Conservation (phyloP, 352 stramenopile species). For the Thraustochytrium striatum region DNA sequence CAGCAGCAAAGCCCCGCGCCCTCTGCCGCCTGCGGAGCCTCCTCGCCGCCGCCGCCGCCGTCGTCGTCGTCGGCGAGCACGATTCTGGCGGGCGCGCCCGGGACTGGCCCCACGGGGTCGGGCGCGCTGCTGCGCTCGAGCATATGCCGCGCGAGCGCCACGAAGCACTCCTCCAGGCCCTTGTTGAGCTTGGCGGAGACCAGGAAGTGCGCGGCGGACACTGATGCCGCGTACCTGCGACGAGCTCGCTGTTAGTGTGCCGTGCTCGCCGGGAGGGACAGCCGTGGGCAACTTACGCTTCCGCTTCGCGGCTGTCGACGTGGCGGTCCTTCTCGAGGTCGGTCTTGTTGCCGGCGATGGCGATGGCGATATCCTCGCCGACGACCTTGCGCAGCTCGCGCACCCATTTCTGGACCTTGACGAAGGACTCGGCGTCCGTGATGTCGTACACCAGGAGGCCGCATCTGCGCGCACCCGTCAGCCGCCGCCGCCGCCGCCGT, state of each 20-base stretch:
- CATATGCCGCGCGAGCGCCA: conserved; percentile 61
- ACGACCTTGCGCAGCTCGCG: conserved; percentile 82
- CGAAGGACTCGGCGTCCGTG: conserved; percentile 72
- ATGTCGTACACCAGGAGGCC: conserved; percentile 86
- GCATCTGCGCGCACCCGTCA: too few species aligned
- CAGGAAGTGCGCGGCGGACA: conserved; percentile 78
- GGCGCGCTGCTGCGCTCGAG: too few species aligned
- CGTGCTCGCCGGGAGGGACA: background rate
- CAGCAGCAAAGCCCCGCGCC: too few species aligned
- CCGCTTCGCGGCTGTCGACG: conserved; percentile 74
- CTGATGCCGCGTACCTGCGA: conserved; percentile 62
- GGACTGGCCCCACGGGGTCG: too few species aligned
- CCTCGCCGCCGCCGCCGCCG: too few species aligned
- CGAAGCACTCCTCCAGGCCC: conserved; percentile 81
- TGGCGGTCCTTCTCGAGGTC: conserved; percentile 80
- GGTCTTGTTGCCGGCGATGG: conserved; percentile 84
- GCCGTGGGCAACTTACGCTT: conserved; percentile 59
- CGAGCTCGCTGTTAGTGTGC: background rate
- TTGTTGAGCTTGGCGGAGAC: conserved; percentile 85
- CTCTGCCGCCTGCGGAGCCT: too few species aligned
- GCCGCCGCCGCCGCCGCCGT: background rate
- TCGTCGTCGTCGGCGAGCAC: too few species aligned
- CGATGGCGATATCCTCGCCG: conserved; percentile 80
- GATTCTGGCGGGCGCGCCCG: too few species aligned
- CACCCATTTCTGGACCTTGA: conserved; percentile 85